Base-by-base conservation (phyloP, 352 stramenopile genomes). In the Salisapilia sapeloensis region DNA sequence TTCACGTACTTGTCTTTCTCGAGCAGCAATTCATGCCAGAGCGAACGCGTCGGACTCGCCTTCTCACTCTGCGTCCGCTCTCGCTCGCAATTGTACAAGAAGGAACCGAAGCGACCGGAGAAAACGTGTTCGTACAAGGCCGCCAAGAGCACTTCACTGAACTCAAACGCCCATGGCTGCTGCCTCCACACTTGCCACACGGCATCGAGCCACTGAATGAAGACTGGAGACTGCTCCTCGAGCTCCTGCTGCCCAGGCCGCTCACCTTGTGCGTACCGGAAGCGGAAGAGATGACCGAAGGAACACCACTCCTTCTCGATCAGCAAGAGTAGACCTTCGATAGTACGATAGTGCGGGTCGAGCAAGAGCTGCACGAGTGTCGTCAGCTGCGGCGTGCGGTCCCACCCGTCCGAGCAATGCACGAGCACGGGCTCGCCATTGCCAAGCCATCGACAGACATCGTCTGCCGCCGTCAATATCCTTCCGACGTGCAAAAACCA, bases 291-390 rank as follows among this genome's bases (percentile, higher is more conserved):
- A 69, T 99, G 95, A 0, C 96, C 96, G 55, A 99, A 99, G 7
- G 79, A 87, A 48, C 94, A 93, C 84, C 96, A 99, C 41, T 99
- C 95, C 52, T 99, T 99, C 59, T 99, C 93, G 13, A 99, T 79
- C 9, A 99, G 53, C 29, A 85, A 69, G 22, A 92, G 58, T 46
- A 99, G 96, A 4, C 96, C 96, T 10, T 85, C 51, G 12, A 96
- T 40, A 4, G 96, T 99, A 30, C 96, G 72, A 49, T 97, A 99
- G 48, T 96, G 95, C n/a, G 93, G 92, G 57, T 99, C 95, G 26
- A 99, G 40, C 4, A 99, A 52, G 3, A 99, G 48, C 60, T 99
- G 86, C 11, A 96, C 81, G 26, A 99, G 71, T 5, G 59, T 78
- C 3, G 76, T 86, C 16, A 99, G 81, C 64, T 99, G 93, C 4